Conservation (phyloP, 441 rosid genomes). For the Euphorbia corollata region DNA sequence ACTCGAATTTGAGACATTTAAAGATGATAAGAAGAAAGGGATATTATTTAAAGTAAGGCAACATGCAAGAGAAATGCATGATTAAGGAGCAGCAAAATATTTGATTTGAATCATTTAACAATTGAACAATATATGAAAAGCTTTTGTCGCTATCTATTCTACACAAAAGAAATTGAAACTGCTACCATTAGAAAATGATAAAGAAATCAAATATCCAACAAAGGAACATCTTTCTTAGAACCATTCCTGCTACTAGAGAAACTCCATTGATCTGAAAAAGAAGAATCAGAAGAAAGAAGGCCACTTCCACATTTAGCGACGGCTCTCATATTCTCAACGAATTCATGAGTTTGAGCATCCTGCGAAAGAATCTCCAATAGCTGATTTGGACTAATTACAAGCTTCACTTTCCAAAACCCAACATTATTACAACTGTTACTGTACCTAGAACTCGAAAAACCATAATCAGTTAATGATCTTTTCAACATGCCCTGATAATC, state of each 20-base stretch:
- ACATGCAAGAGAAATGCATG: too few species aligned
- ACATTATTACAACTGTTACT: background rate
- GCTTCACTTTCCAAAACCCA: constrained; percentile 74
- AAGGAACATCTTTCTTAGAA: constrained; percentile 26
- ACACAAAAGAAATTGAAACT: background rate
- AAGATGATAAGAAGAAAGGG: too few species aligned
- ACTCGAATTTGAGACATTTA: too few species aligned
- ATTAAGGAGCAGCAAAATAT: too few species aligned
- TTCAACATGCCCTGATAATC: constrained; percentile 45
- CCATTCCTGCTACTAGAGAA: constrained; percentile 45
- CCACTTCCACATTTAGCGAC: constrained; percentile 60
- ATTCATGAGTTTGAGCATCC: constrained; percentile 51
- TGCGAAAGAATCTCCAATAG: constrained; percentile 61
- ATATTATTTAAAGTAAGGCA: too few species aligned
- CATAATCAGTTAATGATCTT: constrained; percentile 49
- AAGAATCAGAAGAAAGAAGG: constrained; percentile 17
- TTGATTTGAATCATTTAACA: too few species aligned
- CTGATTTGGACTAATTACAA: constrained; percentile 55
- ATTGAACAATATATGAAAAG: background rate
- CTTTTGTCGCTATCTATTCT: background rate
- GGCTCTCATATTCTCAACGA: constrained; percentile 63
- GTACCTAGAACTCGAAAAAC: constrained; percentile 33
- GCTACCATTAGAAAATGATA: too few species aligned
- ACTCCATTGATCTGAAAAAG: constrained; percentile 45
- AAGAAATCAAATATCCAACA: background rate